Conservation (phyloP, 768 basidiomycete species). For the Pleurotus sapidus region DNA sequence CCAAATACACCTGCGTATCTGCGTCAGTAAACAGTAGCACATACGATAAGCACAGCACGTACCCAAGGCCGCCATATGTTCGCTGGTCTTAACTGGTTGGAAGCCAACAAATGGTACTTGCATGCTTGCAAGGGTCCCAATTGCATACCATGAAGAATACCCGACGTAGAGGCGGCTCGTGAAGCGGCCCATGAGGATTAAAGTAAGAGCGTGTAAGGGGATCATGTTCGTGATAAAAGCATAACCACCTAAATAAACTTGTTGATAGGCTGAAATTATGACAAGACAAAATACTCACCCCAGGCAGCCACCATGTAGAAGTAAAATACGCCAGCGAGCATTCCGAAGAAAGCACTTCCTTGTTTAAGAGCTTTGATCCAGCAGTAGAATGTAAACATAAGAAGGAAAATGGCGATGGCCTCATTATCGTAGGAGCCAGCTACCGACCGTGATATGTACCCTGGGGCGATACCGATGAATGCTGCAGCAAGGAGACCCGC, state of each 20-base stretch:
- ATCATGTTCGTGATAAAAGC: slow-evolving; percentile 99
- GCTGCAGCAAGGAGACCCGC: slow-evolving; percentile 97
- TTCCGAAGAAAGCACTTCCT: slow-evolving; percentile 90
- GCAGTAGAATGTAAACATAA: slow-evolving; percentile 97
- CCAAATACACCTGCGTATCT: slow-evolving; percentile 79
- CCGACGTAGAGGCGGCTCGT: slow-evolving; percentile 89
- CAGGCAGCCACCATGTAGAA: slow-evolving; percentile 99
- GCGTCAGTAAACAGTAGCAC: slow-evolving; percentile 10
- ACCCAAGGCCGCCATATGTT: slow-evolving; percentile 99
- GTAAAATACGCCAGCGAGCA: slow-evolving; percentile 91
- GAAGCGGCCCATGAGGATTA: slow-evolving; percentile 95
- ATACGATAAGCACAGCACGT: slow-evolving; percentile 16
- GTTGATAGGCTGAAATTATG: slow-evolving; percentile 1
- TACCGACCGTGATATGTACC: slow-evolving; percentile 98
- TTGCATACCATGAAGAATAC: slow-evolving; percentile 97
- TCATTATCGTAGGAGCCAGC: slow-evolving; percentile 99
- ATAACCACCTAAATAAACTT: slow-evolving; percentile 69
- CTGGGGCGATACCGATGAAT: slow-evolving; percentile 97
- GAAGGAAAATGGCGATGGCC: slow-evolving; percentile 98
- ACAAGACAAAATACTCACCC: slow-evolving; percentile 52
- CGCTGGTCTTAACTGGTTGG: slow-evolving; percentile 95
- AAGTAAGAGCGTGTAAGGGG: slow-evolving; percentile 90
- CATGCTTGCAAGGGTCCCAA: slow-evolving; percentile 97
- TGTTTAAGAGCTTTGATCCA: slow-evolving; percentile 97
- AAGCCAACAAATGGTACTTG: slow-evolving; percentile 99